These are phyloP conservation scores for Agrocybe chaxingu DNA, from an alignment of 768 basidiomycete genomes.

Conservation along the genomic window DNA sequence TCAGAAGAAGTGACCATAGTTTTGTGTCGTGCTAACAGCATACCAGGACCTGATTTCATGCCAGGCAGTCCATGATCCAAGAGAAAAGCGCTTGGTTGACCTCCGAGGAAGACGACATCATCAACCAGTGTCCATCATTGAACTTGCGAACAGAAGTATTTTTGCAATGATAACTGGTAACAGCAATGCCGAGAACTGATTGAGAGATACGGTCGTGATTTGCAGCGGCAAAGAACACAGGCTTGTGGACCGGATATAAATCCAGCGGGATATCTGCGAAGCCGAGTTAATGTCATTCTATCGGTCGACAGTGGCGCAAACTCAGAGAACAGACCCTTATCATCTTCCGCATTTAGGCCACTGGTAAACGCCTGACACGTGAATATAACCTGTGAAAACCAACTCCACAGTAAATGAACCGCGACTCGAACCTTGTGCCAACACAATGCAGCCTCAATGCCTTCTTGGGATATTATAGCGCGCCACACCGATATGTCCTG, in stretches of 20 bases:
- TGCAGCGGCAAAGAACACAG: conserved; percentile 39
- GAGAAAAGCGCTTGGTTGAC: conserved; percentile 26
- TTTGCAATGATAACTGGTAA: conserved; percentile 22
- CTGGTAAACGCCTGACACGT: conserved; percentile 18
- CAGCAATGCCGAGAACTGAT: conserved; percentile 20
- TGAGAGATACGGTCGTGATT: conserved; percentile 32
- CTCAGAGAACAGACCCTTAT: conserved; percentile 26
- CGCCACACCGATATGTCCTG: conserved; percentile 16
- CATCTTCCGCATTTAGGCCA: conserved; percentile 30
- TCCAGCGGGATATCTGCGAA: conserved; percentile 23
- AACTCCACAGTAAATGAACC: background rate
- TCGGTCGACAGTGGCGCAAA: background rate
- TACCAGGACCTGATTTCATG: background rate
- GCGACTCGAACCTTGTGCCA: conserved; percentile 15
- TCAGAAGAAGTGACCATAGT: no score
- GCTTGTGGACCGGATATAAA: conserved; percentile 28
- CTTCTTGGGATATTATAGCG: conserved; percentile 9
- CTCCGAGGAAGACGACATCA: conserved; percentile 22
- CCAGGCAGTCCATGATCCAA: conserved; percentile 30
- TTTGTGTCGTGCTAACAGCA: background rate
- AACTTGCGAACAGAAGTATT: conserved; percentile 32
- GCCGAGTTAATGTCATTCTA: background rate
- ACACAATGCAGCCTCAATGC: conserved; percentile 13
- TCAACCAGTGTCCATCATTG: conserved; percentile 39
- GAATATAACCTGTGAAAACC: background rate